Base-by-base conservation (phyloP, 371 early-diverging fungal species). In the Rhizomucor pusillus region DNA sequence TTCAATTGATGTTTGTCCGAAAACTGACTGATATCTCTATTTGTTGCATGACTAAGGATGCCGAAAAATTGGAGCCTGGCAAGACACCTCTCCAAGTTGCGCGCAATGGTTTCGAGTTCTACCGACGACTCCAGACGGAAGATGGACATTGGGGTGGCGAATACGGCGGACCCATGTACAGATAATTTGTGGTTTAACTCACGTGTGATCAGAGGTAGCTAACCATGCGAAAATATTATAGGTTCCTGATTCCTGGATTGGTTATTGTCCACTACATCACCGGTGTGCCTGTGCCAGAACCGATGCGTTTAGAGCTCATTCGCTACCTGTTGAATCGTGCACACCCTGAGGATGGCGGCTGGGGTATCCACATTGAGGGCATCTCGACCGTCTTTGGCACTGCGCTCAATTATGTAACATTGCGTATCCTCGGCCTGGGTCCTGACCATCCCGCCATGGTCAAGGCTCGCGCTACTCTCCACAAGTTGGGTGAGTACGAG, bases 61-160 rank as follows among this genome's bases (percentile, higher is more conserved):
- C 81, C 4, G 75, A 69, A 43, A 61, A 52, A 24, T 63, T 73
- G 47, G 71, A 69, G n/a, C 80, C 47, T 50, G 75, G 77, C 41
- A 75, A 62, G 37, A 90, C 84, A 3, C 87, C 96, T 0, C 62
- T 84, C 14, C 90, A 93, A 57, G 73, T 90, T 18, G 97, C 96
- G 12, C 80, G 85, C 25, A 93, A 93, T 64, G 94, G 94, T 10
- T 89, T 90, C 67, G 83, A 86, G 51, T 98, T 95, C 71, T 92
- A 84, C 57, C 80, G 85, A 57, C 75, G 75, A 14, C 77, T 97
- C 33, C 98, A 97, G 67, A 94, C 94, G n/a, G 85, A 82, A 41
- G 95, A 95, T 57, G 98, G 98, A 3, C 97, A 96, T 79, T 98
- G 93, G 91, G 90, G 93, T 3, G 95, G 97, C 40, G 93, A 94